Evolutionary conservation across 371 early-diverging fungal species (phyloP), one percentile per base, ranked within the genome.

Genomic region (Blakeslea trispora): DNA sequence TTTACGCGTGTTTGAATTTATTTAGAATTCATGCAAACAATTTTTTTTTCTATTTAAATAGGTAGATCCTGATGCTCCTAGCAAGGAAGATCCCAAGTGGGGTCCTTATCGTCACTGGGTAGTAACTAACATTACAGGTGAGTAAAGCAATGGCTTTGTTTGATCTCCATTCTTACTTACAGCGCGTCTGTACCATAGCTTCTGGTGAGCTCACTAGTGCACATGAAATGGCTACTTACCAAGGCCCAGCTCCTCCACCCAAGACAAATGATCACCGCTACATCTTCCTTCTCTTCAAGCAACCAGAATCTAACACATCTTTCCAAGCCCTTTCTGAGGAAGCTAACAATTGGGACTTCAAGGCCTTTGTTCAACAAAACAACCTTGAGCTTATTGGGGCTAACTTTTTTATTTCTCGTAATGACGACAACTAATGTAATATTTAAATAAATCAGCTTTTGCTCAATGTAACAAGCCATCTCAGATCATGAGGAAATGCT

Each of bases 21-120:
- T n/a, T n/a, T n/a, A n/a, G n/a, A n/a, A n/a, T n/a, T n/a, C n/a
- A n/a, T n/a, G 14, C 4, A 13, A 8, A 28, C 17, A 13, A 46
- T 19, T 8, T 5, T 15, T 22, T 34, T 5, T 23, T 1, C n/a
- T 18, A 3, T 39, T 23, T 0, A 18, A 41, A 1, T 55, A 81
- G 84, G 64, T 75, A 8, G 87, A 88, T 63, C 87, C 86, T 9
- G 88, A 88, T 73, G 88, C 86, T 17, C 88, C 88, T 13, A 71
- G 75, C 28, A 76, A 79, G 28, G 64, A 62, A 0, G 66, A 85
- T 44, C 86, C 79, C 28, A 74, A 64, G 19, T 68, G 57, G 45
- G 74, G 81, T 9, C 81, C 85, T 34, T 86, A 74, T 64, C 81
- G 88, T 34, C 88, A 88, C 54, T 88, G 87, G 87, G 65, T 85